A percentile compares a stretch with the other conserved stretches of the same genome.
Evolutionary conservation across 2,329 filamentous ascomycete species (phyloP).

Genomic region (Lasiodiplodia gonubiensis): DNA sequence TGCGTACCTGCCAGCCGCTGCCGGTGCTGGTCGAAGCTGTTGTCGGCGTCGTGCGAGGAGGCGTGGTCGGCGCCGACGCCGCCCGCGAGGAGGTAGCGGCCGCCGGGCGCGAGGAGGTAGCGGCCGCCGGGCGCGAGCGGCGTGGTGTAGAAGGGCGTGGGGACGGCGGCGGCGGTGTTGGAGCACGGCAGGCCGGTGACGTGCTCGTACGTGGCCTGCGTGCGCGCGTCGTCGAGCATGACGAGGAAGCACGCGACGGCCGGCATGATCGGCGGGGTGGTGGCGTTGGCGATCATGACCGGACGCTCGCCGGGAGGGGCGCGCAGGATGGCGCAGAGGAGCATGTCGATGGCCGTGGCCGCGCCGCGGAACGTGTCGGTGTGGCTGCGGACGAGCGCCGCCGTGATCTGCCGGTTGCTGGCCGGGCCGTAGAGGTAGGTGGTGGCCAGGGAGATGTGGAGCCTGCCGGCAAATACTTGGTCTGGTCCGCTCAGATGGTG

Average conservation of each 20-base stretch:
- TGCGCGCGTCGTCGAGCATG: not conserved
- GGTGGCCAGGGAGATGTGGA: not conserved
- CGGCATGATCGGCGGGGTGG: not conserved
- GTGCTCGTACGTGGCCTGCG: not conserved
- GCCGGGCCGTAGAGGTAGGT: not conserved
- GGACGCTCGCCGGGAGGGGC: not conserved
- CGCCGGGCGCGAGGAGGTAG: no score
- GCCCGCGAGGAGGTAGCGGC: no score
- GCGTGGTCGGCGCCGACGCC: no score
- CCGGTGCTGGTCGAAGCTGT: not conserved
- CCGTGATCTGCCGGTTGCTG: not conserved
- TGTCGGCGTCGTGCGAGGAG: no score
- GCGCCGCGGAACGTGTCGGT: not conserved
- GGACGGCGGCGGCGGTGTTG: not conserved
- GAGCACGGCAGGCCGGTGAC: not conserved
- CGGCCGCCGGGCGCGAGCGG: not conserved
- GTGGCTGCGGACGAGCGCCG: not conserved
- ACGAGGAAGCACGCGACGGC: not conserved
- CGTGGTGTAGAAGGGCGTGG: not conserved
- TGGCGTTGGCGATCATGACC: not conserved
- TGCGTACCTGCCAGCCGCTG: not conserved
- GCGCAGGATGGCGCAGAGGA: not conserved
- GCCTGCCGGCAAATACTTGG: not conserved
- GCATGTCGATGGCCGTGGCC: not conserved
- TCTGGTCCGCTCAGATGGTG: not conserved